Evolutionary conservation across 306 rosid genomes (phyloP).

Genomic region (Quercus agrifolia): DNA sequence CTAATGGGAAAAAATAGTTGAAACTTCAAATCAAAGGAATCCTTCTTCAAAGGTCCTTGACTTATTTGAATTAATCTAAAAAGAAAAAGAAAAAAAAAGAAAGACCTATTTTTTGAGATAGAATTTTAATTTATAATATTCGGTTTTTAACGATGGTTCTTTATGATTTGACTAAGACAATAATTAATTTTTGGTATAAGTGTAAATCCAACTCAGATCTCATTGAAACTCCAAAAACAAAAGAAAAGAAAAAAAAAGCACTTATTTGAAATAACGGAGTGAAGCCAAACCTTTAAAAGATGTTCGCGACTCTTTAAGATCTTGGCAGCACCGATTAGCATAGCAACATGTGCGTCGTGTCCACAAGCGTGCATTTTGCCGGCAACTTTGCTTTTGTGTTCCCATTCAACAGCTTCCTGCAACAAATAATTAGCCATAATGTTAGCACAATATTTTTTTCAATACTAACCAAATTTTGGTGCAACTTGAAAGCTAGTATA

Average conservation of each 20-base stretch:
- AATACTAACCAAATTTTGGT: background rate
- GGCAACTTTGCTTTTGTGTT: conserved; percentile 79
- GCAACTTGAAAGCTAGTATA: background rate
- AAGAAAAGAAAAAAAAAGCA: background rate
- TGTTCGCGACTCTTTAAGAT: conserved; percentile 82
- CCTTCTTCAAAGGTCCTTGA: background rate
- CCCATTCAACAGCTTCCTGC: conserved; percentile 85
- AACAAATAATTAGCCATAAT: background rate
- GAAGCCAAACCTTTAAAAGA: conserved; percentile 62
- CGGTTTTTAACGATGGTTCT: accelerated
- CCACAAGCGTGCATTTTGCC: conserved; percentile 99
- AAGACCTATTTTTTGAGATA: no score
- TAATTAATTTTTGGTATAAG: no score
- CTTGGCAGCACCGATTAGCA: conserved; percentile 95
- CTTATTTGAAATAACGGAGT: background rate
- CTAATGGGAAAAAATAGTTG: no score
- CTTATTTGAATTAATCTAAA: background rate
- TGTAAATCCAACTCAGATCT: accelerated
- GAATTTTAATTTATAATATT: no score
- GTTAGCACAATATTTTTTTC: background rate
- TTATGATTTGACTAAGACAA: accelerated
- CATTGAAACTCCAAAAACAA: background rate
- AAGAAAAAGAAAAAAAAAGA: background rate
- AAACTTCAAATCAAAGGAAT: background rate
- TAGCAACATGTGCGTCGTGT: conserved; percentile 97